Conservation (phyloP, 2,329 filamentous ascomycete genomes). For the Camillea tinctor region DNA sequence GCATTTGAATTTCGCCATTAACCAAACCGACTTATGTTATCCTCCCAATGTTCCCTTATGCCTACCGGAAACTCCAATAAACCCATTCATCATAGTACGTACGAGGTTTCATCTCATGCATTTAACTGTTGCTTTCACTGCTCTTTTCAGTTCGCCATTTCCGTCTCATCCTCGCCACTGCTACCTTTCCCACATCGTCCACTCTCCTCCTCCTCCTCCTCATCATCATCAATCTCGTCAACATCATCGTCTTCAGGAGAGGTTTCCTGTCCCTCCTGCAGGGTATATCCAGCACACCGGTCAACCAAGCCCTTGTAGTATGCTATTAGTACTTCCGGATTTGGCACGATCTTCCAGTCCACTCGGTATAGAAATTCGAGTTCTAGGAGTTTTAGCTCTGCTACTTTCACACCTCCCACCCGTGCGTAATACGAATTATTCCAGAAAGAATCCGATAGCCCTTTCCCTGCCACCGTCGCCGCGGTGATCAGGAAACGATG, state of each 20-base stretch:
- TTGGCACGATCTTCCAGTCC: constrained; percentile 95
- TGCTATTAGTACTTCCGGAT: constrained; percentile 87
- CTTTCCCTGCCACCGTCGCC: constrained; percentile 93
- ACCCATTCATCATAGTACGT: neutral
- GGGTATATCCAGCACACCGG: constrained; percentile 54
- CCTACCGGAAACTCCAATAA: neutral
- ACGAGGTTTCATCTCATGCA: neutral
- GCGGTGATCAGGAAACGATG: constrained; percentile 96
- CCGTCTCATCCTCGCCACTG: neutral
- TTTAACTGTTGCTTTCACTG: too few relatives aligned
- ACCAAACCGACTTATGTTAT: neutral
- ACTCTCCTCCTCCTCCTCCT: constrained; percentile 32
- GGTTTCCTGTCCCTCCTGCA: constrained; percentile 41
- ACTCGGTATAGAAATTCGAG: constrained; percentile 90
- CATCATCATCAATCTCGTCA: constrained; percentile 33
- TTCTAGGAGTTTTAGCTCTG: constrained; percentile 86
- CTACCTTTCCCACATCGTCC: constrained; percentile 18
- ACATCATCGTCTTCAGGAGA: constrained; percentile 32
- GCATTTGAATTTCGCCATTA: neutral
- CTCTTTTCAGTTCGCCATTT: constrained; percentile 1
- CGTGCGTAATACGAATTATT: constrained; percentile 95
- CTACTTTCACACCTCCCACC: constrained; percentile 87
- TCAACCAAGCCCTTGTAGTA: constrained; percentile 89
- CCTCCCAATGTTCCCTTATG: neutral
- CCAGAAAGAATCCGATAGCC: constrained; percentile 95